Evolutionary conservation across 2,329 filamentous ascomycete genomes (phyloP), one percentile per base, ranked within the genome.

Genomic region (Fusarium sp.): DNA sequence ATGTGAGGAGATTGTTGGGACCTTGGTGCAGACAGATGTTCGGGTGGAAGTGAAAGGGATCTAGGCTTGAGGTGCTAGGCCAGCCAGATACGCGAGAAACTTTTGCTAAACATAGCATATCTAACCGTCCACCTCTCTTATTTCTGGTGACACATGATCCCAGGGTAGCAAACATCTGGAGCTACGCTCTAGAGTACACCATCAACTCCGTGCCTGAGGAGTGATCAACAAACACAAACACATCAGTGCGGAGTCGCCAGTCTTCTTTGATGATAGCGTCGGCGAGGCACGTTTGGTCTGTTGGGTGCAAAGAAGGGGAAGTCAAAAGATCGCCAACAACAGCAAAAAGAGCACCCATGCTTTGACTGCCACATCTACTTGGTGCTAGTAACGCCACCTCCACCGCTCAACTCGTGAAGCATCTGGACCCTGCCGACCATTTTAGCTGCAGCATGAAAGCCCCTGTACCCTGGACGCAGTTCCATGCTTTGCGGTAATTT

Each of bases 1-100:
- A 78, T 98, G 95, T 69, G 95, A 98, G 79, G 91, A 94, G 43
- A 91, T 98, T 72, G 93, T 90, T 5, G 89, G 89, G 3, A 90
- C 88, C 0, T 76, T 82, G 33, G 76, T 85, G 39, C 71, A 76
- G 18, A 66, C 68, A 49, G 63, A 64, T 24, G 38, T 77, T 53
- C 48, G 58, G 20, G 61, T 76, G 39, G 53, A 34, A 64, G 66
- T 38, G 34, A 14, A 42, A 22, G 6, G 45, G 20, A 45, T 34
- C 24, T 68, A 36, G 22, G 24, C 28, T 11, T 14, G 24, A 38
- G n/a, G 24, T 11, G 18, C 10, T 24, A 49, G 51, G 38, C 33
- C 22, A 24, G 17, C 40, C 24, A 53, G 26, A 54, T 53, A 14
- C 33, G 17, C n/a, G 52, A 49, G 43, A 28, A 42, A 6, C 43